Evolutionary conservation across 2,329 filamentous ascomycete genomes (phyloP), one percentile per base, ranked within the genome.

Genomic region (Furcasterigmium furcatum): DNA sequence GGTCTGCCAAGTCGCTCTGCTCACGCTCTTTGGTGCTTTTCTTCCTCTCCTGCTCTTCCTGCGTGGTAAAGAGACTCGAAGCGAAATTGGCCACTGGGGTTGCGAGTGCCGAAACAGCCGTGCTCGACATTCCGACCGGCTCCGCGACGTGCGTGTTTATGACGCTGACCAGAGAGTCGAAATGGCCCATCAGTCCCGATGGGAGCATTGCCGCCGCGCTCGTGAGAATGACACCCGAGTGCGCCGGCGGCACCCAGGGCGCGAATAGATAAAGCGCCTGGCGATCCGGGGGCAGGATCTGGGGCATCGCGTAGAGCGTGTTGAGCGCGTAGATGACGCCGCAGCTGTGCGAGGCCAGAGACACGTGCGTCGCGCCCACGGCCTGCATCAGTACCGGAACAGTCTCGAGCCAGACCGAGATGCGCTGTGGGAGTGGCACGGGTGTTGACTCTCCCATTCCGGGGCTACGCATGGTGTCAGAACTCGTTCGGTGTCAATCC

Each of bases 401-500:
- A 10, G 58, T 52, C 30, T 58, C 61, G 34, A 62, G 51, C 58
- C 59, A 64, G n/a, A 54, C 40, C 8, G 34, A 41, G 36, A 64
- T 43, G 19, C 54, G 49, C 20, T 53, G 18, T 9, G 18, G 14
- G 5, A 29, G 13, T 4, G 21, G 21, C 10, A 73, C 68, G 3
- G 58, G 52, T 0, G 67, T 69, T 12, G 70, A 71, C 29, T 60
- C 66, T 18, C 73, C 72, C 46, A 73, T 63, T n/a, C 63, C 68
- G 13, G 70, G 67, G 50, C 71, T 71, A 25, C 44, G n/a, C 29
- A 10, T 30, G 29, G 20, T 25, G 21, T 48, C 19, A 34, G 24
- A n/a, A 38, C 24, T 34, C 30, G 34, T 16, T 19, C 16, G 16
- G 34, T 4, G 34, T 19, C 34, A 16, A 12, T 6, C 34, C 14